A percentile compares a stretch with the other conserved stretches of the same genome.
Evolutionary conservation across 31 red algal species (phyloP).

Genomic region (Asparagopsis taxiformis): DNA sequence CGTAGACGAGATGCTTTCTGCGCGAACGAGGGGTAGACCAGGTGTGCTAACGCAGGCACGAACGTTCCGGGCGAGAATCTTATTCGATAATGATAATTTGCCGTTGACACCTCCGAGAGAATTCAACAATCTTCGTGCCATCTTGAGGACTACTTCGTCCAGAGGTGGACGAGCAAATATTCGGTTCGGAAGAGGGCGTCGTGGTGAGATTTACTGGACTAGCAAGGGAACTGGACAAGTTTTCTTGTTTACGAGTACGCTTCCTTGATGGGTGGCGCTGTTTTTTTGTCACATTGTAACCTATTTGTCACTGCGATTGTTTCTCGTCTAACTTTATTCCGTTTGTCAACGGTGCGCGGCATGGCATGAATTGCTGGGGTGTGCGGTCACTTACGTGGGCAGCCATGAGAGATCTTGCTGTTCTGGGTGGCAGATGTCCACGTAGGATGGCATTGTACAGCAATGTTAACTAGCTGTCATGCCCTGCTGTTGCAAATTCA

Average conservation of each 20-base stretch:
- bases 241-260: constrained; percentile 9
- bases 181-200: constrained; percentile 13
- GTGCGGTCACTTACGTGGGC: too few relatives aligned
- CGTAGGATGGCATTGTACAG: too few relatives aligned
- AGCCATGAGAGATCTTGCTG: too few relatives aligned
- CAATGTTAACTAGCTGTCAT: too few relatives aligned
- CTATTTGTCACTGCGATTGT: too few relatives aligned
- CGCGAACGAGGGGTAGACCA: constrained; percentile 26
- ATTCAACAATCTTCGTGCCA: constrained; percentile 4
- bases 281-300: too few relatives aligned
- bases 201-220: constrained; percentile 40
- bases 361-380: too few relatives aligned
- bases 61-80: constrained; percentile 32
- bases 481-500: too few relatives aligned
- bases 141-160: background rate
- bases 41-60: constrained; percentile 22
- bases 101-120: background rate
- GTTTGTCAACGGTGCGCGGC: too few relatives aligned
- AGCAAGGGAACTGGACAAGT: constrained; percentile 36
- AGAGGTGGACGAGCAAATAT: constrained; percentile 10
- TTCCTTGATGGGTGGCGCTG: too few relatives aligned
- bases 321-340: too few relatives aligned
- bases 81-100: constrained; percentile 25
- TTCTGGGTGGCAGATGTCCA: too few relatives aligned
- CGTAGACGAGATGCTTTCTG: constrained; percentile 17